These are phyloP conservation scores for Ampelomyces quisqualis DNA, from an alignment of 2,329 filamentous ascomycete genomes.

Conservation along the genomic window DNA sequence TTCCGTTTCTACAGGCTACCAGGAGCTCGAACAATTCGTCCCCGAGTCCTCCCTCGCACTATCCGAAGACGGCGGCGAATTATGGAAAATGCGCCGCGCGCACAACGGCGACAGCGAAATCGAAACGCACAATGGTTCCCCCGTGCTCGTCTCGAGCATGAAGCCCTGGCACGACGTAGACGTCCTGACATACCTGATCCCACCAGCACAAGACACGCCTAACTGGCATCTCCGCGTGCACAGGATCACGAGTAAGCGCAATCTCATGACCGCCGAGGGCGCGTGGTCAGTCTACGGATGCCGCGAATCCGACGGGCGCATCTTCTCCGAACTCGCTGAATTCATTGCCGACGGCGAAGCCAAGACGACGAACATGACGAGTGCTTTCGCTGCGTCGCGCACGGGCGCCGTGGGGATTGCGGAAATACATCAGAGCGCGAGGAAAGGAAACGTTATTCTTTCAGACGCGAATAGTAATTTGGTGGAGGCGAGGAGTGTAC, in stretches of 20 bases:
- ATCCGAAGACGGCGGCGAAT: constrained; percentile 74
- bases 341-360: constrained; percentile 24
- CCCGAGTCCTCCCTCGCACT: constrained; percentile 74
- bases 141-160: constrained; percentile 69
- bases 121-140: constrained; percentile 55
- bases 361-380: constrained; percentile 25
- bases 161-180: constrained; percentile 68
- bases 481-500: constrained; percentile 68
- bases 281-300: constrained; percentile 69
- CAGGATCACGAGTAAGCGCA: constrained; percentile 58
- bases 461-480: constrained; percentile 80
- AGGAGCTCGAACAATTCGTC: constrained; percentile 74
- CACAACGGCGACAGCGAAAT: constrained; percentile 63
- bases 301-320: constrained; percentile 59
- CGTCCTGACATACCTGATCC: constrained; percentile 65
- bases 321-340: constrained; percentile 44
- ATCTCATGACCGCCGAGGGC: constrained; percentile 71
- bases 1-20: constrained; percentile 72
- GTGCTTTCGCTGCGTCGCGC: constrained; percentile 50
- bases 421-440: constrained; percentile 45
- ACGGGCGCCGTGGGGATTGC: constrained; percentile 55
- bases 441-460: constrained; percentile 66
- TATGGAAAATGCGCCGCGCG: constrained; percentile 73
- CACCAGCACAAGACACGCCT: constrained; percentile 58
- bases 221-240: constrained; percentile 70